phyloP scores from a whole-genome alignment of 2,329 filamentous ascomycete genomes.

The Penicillium hordei region DNA sequence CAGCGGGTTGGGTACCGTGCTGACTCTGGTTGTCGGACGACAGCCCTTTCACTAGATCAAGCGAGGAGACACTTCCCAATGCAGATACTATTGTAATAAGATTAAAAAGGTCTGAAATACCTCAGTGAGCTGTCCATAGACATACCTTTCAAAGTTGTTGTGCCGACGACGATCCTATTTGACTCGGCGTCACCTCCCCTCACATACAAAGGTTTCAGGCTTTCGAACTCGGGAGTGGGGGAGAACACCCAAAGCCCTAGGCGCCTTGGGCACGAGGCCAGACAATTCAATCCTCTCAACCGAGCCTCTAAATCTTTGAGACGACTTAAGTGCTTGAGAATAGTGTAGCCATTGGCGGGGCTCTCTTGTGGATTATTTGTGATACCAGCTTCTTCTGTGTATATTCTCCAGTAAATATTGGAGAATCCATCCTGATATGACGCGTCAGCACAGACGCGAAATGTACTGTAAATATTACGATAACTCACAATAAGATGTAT shows the following conservation, averaged over 20 bases:
- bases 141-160: slow-evolving; percentile 37
- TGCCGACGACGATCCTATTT: slow-evolving; percentile 33
- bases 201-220: slow-evolving; percentile 30
- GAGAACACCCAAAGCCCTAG: slow-evolving; percentile 45
- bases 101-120: slow-evolving; percentile 2
- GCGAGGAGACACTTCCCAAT: slow-evolving; percentile 35
- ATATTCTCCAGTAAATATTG: slow-evolving; percentile 45
- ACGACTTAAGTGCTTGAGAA: slow-evolving; percentile 41
- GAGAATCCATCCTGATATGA: slow-evolving; percentile 43
- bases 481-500: slow-evolving; percentile 44
- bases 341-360: slow-evolving; percentile 39
- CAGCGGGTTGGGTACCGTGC: slow-evolving; percentile 19
- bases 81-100: slow-evolving; percentile 31
- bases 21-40: slow-evolving; percentile 31
- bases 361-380: slow-evolving; percentile 32
- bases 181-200: slow-evolving; percentile 28
- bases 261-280: slow-evolving; percentile 41
- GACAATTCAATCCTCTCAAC: slow-evolving; percentile 38
- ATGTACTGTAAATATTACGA: neutral
- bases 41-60: slow-evolving; percentile 39
- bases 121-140: neutral
- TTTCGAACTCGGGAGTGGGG: slow-evolving; percentile 39
- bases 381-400: slow-evolving; percentile 38
- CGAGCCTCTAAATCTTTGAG: slow-evolving; percentile 41
- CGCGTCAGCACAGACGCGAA: slow-evolving; percentile 21